phyloP scores from a whole-genome alignment of 768 basidiomycete genomes.

The Suillus spraguei region DNA sequence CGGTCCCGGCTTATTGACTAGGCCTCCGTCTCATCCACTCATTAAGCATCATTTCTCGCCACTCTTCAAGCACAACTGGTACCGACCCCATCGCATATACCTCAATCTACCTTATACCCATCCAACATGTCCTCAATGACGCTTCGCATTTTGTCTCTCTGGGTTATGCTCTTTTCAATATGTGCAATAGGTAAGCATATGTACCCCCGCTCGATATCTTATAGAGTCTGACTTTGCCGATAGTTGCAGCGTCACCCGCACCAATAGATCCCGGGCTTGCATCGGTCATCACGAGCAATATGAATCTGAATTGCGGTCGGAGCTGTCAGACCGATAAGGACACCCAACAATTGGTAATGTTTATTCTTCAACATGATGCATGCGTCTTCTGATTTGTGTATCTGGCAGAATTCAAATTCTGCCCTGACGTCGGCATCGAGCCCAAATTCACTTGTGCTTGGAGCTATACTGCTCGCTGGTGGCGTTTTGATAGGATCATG shows the following conservation, averaged over 20 bases:
- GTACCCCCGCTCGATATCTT: too few relatives aligned
- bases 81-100: background rate
- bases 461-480: constrained; percentile 23
- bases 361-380: background rate
- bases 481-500: constrained; percentile 23
- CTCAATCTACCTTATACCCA: constrained; percentile 13
- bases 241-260: constrained; percentile 27
- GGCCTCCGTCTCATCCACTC: constrained; percentile 8
- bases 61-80: background rate
- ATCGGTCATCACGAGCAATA: constrained; percentile 24
- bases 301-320: constrained; percentile 25
- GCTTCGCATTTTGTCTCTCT: constrained; percentile 23
- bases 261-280: constrained; percentile 27
- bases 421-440: constrained; percentile 23
- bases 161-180: constrained; percentile 25
- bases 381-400: background rate
- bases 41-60: background rate
- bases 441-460: constrained; percentile 22
- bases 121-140: constrained; percentile 16
- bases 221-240: constrained; percentile 1
- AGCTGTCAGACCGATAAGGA: constrained; percentile 24
- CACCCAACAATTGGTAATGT: constrained; percentile 25
- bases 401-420: constrained; percentile 21
- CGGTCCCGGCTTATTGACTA: constrained; percentile 19
- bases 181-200: constrained; percentile 21